Evolutionary conservation across 2,329 filamentous ascomycete species (phyloP), one percentile per base, ranked within the genome.

Genomic region (Paecilomyces dactylethromorphus): DNA sequence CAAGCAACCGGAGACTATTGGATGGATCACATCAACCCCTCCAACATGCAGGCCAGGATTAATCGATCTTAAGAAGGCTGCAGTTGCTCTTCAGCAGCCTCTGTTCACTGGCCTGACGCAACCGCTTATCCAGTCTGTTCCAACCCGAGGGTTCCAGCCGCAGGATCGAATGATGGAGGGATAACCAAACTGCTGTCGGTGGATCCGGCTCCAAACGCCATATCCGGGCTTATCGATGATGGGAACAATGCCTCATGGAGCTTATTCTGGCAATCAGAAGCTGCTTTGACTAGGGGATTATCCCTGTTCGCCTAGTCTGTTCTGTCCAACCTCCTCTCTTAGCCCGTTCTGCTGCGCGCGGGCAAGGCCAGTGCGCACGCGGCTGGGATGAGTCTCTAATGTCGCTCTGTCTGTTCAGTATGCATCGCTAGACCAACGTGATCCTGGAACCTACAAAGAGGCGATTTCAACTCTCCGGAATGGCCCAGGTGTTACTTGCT

Each of bases 21-120:
- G 65, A 71, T 65, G 64, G 63, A 68, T 71, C 69, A 71, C 67
- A 69, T 71, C 65, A 61, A 65, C 62, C 60, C 58, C 61, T 59
- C 62, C 65, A 60, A 63, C 63, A 63, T 64, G 62, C 66, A 68
- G 64, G 58, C 60, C 59, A 60, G 39, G 45, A 56, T 62, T 54
- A 61, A 62, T 63, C 57, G 57, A 53, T 54, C 26, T 58, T 45
- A 45, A 31, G 53, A 35, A 18, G 26, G 21, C 53, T 31, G 26
- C 50, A 52, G 22, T 13, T 24, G n/a, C 50, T 11, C 50, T 52
- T 13, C 22, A 24, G 13, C 26, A 22, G n/a, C 22, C 6, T 24
- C 50, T 24, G 15, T 24, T 21, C 22, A 52, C 21, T 52, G 8
- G 50, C 26, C 21, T 52, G 18, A 52, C 50, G 50, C 50, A 52